These are phyloP conservation scores for Choiromyces venosus DNA, from an alignment of 495 filamentous ascomycete species.

Conservation along the genomic window DNA sequence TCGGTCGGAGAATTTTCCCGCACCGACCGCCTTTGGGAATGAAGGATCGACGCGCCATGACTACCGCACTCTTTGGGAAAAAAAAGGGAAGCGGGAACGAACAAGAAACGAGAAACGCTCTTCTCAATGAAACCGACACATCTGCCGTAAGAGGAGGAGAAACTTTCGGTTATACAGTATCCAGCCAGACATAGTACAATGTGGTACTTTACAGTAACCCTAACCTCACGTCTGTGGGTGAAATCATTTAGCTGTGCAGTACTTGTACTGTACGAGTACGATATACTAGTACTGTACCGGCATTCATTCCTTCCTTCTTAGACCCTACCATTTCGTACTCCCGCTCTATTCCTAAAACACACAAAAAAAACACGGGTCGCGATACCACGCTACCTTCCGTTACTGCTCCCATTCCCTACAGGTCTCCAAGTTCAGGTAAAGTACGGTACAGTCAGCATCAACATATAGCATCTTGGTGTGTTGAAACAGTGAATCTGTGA, in stretches of 20 bases:
- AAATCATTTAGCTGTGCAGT: background rate
- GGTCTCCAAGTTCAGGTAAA: background rate
- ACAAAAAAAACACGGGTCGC: background rate
- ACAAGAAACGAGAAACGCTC: background rate
- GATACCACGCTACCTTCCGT: background rate
- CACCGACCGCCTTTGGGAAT: constrained; percentile 23
- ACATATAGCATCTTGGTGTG: background rate
- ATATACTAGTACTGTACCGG: too few relatives aligned
- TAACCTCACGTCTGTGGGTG: background rate
- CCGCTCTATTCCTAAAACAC: background rate
- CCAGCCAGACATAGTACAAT: background rate
- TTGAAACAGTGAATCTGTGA: background rate
- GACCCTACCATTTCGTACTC: too few relatives aligned
- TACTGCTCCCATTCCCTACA: background rate
- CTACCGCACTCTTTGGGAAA: too few relatives aligned
- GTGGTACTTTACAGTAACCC: background rate
- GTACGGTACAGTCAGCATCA: constrained; percentile 2
- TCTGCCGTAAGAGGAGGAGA: background rate
- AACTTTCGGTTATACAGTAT: background rate
- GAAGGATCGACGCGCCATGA: constrained; percentile 1
- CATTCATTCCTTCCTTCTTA: background rate
- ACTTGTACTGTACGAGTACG: too few relatives aligned
- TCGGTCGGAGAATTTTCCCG: constrained; percentile 38
- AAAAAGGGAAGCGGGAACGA: background rate
- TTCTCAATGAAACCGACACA: background rate